Evolutionary conservation across 2,329 filamentous ascomycete species (phyloP), one percentile per base, ranked within the genome.

Genomic region (Fusarium virguliforme): DNA sequence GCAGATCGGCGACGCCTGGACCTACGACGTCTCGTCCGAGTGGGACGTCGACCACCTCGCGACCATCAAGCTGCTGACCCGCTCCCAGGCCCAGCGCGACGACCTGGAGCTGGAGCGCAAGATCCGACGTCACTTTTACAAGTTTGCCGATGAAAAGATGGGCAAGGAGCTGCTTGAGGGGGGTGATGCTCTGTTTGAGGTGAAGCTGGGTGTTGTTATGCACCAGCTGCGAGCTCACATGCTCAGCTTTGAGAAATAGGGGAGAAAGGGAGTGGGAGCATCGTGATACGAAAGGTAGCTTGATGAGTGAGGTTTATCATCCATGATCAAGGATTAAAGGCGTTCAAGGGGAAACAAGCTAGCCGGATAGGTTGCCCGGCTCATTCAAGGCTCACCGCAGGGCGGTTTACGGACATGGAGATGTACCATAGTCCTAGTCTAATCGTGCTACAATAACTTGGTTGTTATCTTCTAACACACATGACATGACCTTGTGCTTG

Each of bases 71-170:
- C 43, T 41, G 15, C 51, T 65, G 35, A 58, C 53, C 15, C 40
- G 34, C 34, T 56, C 48, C 12, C 41, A 26, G 9, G 48, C 37
- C 26, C 70, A 62, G 37, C 41, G 30, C 40, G 26, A 62, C 15
- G 32, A 63, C 28, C 24, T 65, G 13, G 22, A 32, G 32, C 35
- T 32, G 26, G 70, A 68, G 40, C 60, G 48, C 15, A 48, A 40
- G 12, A 35, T 62, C 50, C 67, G 70, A 10, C 58, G 46, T 18
- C 59, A 66, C 53, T 71, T 73, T 56, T 62, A 62, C 30, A 12
- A 18, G 6, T 58, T 73, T 18, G 38, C 61, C 43, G 53, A 35
- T 22, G 46, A 30, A 15, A 22, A 30, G 10, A 35, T 60, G 13
- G 34, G 48, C 46, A 28, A 18, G 2, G 40, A 43, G 6, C 15